Conservation (phyloP, 805 yeast species). For the Diddensiella caesifluorescens region DNA sequence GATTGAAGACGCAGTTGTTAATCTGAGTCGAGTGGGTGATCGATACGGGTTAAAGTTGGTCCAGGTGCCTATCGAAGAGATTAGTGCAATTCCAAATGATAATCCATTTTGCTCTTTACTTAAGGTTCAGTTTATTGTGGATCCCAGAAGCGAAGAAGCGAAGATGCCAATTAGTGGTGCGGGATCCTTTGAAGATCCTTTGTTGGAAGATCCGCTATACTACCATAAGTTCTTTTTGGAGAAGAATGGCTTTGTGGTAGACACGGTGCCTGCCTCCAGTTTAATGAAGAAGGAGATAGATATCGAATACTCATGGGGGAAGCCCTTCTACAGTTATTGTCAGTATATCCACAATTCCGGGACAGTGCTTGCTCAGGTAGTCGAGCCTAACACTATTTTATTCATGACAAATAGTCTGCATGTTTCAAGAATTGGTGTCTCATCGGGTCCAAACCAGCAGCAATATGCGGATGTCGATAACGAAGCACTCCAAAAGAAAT, state of each 20-base stretch:
- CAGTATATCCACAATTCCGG: slow-evolving; percentile 92
- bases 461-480: slow-evolving; percentile 11
- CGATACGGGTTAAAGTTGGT: slow-evolving; percentile 75
- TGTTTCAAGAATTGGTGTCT: slow-evolving; percentile 61
- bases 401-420: slow-evolving; percentile 86
- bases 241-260: slow-evolving; percentile 69
- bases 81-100: slow-evolving; percentile 64
- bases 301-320: slow-evolving; percentile 87
- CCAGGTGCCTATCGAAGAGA: slow-evolving; percentile 88
- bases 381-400: slow-evolving; percentile 71
- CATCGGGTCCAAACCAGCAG: slow-evolving; percentile 11
- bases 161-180: background rate
- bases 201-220: slow-evolving; percentile 37
- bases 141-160: slow-evolving; percentile 32
- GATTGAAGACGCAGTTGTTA: slow-evolving; percentile 69
- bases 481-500: slow-evolving; percentile 54
- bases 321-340: slow-evolving; percentile 70
- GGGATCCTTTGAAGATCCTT: slow-evolving; percentile 30
- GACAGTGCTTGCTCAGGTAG: slow-evolving; percentile 78
- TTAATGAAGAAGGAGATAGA: slow-evolving; percentile 48
- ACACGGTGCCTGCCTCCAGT: slow-evolving; percentile 67
- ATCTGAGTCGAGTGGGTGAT: slow-evolving; percentile 80
- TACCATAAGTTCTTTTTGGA: slow-evolving; percentile 74
- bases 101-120: slow-evolving; percentile 90
- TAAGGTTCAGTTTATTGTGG: slow-evolving; percentile 55